A percentile compares a stretch with the other conserved stretches of the same genome.
These are phyloP conservation scores for Candida tetrigidarum DNA, from an alignment of 1,139 yeast species.

Conservation along the genomic window DNA sequence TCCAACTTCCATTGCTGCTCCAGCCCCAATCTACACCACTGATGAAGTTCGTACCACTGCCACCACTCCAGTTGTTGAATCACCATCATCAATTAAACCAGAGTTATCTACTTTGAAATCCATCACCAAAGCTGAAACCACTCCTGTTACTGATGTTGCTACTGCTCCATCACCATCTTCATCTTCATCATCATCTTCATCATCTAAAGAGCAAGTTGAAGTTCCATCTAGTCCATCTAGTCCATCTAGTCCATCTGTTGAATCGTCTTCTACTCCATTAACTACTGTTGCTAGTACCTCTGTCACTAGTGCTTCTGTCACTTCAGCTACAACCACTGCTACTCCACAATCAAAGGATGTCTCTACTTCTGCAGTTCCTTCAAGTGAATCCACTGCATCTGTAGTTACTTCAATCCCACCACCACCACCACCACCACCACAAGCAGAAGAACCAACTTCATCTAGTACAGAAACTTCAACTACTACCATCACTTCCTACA, in stretches of 20 bases:
- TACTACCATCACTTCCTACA: conserved; percentile 9
- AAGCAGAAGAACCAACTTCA: not conserved
- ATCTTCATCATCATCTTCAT: not conserved
- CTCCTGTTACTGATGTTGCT: not conserved
- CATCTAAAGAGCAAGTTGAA: not conserved
- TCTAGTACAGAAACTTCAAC: not conserved
- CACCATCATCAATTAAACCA: too few species aligned
- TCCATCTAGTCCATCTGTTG: not conserved
- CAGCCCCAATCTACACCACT: not conserved
- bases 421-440: not conserved
- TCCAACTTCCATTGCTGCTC: not conserved
- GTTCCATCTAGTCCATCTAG: not conserved
- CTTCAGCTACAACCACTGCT: not conserved
- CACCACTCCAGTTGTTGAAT: not conserved
- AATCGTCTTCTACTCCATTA: not conserved
- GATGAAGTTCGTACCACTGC: not conserved
- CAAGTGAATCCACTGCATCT: conserved; percentile 9
- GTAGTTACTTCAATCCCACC: conserved; percentile 2
- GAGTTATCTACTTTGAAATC: too few species aligned
- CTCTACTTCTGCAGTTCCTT: conserved; percentile 9
- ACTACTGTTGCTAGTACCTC: not conserved
- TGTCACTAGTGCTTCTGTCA: conserved; percentile 1
- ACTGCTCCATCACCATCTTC: not conserved
- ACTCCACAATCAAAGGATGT: not conserved
- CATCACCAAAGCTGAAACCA: too few species aligned